These are phyloP conservation scores for Agaricus blazei DNA, from an alignment of 768 basidiomycete genomes.

Conservation along the genomic window DNA sequence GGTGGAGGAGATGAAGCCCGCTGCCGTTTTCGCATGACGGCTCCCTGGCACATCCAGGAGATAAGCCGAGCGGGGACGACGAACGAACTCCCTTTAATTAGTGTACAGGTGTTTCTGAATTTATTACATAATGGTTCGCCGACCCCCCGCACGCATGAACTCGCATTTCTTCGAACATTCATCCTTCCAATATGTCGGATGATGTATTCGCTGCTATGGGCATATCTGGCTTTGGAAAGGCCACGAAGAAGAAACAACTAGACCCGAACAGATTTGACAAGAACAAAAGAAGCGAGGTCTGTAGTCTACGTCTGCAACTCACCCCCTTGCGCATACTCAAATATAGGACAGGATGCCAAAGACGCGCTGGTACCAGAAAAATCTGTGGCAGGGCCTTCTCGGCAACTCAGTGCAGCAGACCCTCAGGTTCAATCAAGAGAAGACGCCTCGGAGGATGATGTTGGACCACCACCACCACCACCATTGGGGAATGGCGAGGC, in stretches of 20 bases:
- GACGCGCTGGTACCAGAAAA: constrained; percentile 16
- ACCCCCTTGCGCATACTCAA: constrained; percentile 5
- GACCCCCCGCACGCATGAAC: not conserved
- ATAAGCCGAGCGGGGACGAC: not conserved
- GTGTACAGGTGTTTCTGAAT: not conserved
- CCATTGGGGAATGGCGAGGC: constrained; percentile 11
- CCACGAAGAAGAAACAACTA: constrained; percentile 56
- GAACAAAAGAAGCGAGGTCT: constrained; percentile 52
- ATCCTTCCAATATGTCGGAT: constrained; percentile 31
- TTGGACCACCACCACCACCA: constrained; percentile 21
- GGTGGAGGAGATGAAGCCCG: constrained; percentile 40
- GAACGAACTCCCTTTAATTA: too few species aligned
- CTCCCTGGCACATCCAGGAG: not conserved
- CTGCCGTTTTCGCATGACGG: constrained; percentile 50
- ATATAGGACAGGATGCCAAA: not conserved
- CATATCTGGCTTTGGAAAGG: constrained; percentile 79
- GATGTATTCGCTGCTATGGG: constrained; percentile 83
- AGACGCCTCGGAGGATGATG: constrained; percentile 19
- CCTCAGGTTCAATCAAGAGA: not conserved
- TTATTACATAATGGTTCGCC: constrained; percentile 10
- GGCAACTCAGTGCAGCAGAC: not conserved
- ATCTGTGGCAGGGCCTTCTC: constrained; percentile 8
- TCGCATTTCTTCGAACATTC: not conserved
- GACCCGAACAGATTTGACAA: constrained; percentile 79
- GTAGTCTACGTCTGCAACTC: constrained; percentile 9